A percentile compares a stretch with the other conserved stretches of the same genome.
Conservation (phyloP, 495 filamentous ascomycete species). For the Annulohypoxylon maeteangense region DNA sequence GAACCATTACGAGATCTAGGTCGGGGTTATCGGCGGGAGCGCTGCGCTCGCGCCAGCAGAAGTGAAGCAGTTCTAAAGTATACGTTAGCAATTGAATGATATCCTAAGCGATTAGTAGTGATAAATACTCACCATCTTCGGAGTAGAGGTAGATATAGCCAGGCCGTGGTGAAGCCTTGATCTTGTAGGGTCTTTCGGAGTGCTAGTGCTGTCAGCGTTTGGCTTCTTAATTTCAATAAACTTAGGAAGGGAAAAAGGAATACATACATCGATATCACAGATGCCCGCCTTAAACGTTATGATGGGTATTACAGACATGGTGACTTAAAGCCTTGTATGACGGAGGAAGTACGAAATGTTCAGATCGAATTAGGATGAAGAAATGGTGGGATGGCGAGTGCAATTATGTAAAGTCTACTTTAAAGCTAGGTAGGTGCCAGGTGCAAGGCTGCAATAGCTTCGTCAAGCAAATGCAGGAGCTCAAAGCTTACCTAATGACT, state of each 20-base stretch:
- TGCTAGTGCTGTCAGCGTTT: conserved; percentile 58
- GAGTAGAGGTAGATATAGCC: conserved; percentile 94
- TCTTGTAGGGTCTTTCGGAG: conserved; percentile 68
- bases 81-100: conserved; percentile 34
- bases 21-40: conserved; percentile 47
- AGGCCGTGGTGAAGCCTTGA: conserved; percentile 73
- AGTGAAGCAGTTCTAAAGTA: conserved; percentile 81
- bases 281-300: conserved; percentile 97
- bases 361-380: background rate
- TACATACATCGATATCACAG: conserved; percentile 85
- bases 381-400: background rate
- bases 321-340: conserved; percentile 24
- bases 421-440: background rate
- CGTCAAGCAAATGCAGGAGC: conserved; percentile 39
- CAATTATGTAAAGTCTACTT: conserved; percentile 7
- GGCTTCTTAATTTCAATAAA: conserved; percentile 1
- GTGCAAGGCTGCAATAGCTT: conserved; percentile 49
- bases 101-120: background rate
- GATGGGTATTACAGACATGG: conserved; percentile 83
- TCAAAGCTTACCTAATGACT: conserved; percentile 33
- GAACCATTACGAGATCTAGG: conserved; percentile 55
- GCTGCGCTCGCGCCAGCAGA: conserved; percentile 84
- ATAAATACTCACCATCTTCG: conserved; percentile 76
- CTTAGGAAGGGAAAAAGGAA: conserved; percentile 34
- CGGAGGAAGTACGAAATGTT: background rate